These are phyloP conservation scores for Prunus campanulata DNA, from an alignment of 306 rosid genomes.

Conservation along the genomic window DNA sequence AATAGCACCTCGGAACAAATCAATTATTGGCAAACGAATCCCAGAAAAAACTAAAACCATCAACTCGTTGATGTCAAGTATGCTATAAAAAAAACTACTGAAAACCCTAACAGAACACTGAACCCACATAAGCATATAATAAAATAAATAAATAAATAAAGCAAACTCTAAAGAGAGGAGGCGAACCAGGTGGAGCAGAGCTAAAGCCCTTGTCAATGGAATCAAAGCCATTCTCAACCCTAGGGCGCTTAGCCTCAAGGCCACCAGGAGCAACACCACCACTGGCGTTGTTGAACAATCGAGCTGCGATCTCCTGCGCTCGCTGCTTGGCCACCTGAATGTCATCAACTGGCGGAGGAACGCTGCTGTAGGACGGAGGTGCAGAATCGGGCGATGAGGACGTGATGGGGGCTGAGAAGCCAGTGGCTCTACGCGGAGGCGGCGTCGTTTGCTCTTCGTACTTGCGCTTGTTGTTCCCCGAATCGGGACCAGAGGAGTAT, in stretches of 20 bases:
- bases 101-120: background rate
- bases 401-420: slow-evolving; percentile 63
- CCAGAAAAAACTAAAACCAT: background rate
- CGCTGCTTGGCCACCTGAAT: slow-evolving; percentile 86
- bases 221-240: slow-evolving; percentile 79
- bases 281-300: slow-evolving; percentile 48
- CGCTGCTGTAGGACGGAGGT: slow-evolving; percentile 57
- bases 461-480: slow-evolving; percentile 65
- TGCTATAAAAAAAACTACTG: background rate
- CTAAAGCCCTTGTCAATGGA: slow-evolving; percentile 55
- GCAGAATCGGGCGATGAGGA: slow-evolving; percentile 50
- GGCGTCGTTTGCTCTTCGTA: slow-evolving; percentile 65
- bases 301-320: slow-evolving; percentile 96
- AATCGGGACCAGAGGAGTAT: slow-evolving; percentile 53
- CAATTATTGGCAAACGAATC: background rate
- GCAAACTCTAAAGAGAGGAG: background rate
- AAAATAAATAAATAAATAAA: background rate
- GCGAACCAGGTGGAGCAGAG: slow-evolving; percentile 31
- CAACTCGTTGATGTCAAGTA: background rate
- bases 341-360: slow-evolving; percentile 62
- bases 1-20: background rate
- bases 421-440: slow-evolving; percentile 50
- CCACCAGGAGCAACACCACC: slow-evolving; percentile 29
- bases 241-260: slow-evolving; percentile 71
- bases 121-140: background rate